Base-by-base conservation (phyloP, 2,329 filamentous ascomycete species). In the Nemania serpens region DNA sequence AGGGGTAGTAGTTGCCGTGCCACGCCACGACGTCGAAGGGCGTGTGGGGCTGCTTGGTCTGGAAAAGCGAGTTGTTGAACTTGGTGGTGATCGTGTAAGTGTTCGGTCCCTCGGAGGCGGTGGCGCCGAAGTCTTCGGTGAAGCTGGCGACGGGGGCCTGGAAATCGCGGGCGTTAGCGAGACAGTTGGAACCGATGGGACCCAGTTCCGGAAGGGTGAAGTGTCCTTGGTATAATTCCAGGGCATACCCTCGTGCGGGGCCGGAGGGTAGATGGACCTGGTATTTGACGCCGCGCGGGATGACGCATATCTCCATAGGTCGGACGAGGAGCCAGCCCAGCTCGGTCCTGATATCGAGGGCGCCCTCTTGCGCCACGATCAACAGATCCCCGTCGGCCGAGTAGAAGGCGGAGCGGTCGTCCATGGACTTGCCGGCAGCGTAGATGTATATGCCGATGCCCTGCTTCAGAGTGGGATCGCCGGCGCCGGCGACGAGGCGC, bases 391-490 rank as follows among this genome's bases (percentile, higher is more conserved):
- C 88, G 69, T 90, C 88, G 0, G 89, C 87, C n/a, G 86, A 90
- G 76, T 91, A 92, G 75, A 91, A 92, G 0, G 89, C 89, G 62
- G 87, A 82, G 46, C 84, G 83, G 12, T 81, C 77, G 41, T 80
- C 79, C 90, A 93, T 93, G 64, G 87, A 85, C 70, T 88, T 89
- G 33, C 88, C 88, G 1, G 87, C 88, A 1, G 88, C 86, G 69
- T 88, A 92, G 65, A 91, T 85, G 72, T 88, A 84, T 56, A 91
- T 90, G 18, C 88, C 89, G 25, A 92, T 69, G 0, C 90, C 90
- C 10, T 82, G 79, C 73, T 92, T 92, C 75, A 89, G 82, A 0
- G 86, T 88, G 0, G 89, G 87, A 67, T 91, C 87, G n/a, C 90
- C 90, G 0, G 89, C 87, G 3, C 88, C 89, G 2, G 88, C 89